Evolutionary conservation across 2,329 filamentous ascomycete species (phyloP), one percentile per base, ranked within the genome.

Genomic region (Aspergillus niger): DNA sequence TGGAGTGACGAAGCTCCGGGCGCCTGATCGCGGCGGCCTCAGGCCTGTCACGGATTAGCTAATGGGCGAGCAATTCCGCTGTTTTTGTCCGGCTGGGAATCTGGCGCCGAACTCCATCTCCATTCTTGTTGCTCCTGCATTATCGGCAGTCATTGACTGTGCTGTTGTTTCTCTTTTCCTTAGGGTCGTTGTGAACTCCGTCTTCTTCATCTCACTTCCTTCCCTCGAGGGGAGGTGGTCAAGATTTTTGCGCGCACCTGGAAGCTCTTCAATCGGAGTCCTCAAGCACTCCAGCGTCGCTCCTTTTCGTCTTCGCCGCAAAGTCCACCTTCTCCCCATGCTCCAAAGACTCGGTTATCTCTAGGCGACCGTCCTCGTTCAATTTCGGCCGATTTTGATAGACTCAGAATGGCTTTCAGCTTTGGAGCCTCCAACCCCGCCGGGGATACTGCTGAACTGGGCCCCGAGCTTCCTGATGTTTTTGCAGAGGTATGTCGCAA

Each of bases 381-480:
- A 50, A 65, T 79, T 50, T 78, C 75, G 59, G 70, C 74, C 32
- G 73, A 78, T 59, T 67, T 76, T 32, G 67, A 74, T 43, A 68
- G 66, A 61, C 66, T 77, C 61, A 80, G 69, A 63, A 80, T 91
- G 89, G 86, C 88, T 59, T 90, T 90, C 76, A 81, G 83, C 74
- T 88, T 88, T 74, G 74, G 81, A 58, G 77, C 75, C 57, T 80
- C 77, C 66, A 75, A 75, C 72, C 75, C 79, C 72, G 74, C 77
- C 63, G 78, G 63, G 55, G 69, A 77, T 60, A 74, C 70, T 63
- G 70, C 67, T 49, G 81, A 84, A 72, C 73, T 78, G 63, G 91
- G 90, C 44, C 82, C 86, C 53, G 87, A 92, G 70, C 82, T 97
- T 57, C 83, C 88, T 67, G 88, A 92, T 66, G 90, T 97, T 67